Percentiles rank a stretch among this genome's conserved stretches.
These are phyloP conservation scores for Colletotrichum sp. DNA, from an alignment of 2,329 filamentous ascomycete species.

Conservation along the genomic window DNA sequence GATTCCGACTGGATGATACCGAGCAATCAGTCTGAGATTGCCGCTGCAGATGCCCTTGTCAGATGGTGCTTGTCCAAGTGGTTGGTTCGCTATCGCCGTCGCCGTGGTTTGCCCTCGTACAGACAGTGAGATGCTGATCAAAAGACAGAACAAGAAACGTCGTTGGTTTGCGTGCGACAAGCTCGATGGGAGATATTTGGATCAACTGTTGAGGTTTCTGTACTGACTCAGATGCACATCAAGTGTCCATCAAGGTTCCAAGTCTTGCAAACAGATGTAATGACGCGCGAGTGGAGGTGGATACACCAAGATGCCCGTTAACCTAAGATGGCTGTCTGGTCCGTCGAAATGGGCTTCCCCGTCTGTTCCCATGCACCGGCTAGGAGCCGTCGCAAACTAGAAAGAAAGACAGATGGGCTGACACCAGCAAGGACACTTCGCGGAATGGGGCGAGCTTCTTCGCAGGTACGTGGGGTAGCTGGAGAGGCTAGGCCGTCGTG, in stretches of 20 bases:
- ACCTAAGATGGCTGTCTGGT: not conserved
- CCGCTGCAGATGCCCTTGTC: not conserved
- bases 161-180: not conserved
- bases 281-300: not conserved
- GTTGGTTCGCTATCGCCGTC: not conserved
- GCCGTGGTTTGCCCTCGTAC: not conserved
- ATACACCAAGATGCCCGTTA: not conserved
- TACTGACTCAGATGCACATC: constrained; percentile 7
- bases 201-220: not conserved
- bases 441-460: not conserved
- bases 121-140: not conserved
- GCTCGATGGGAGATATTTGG: constrained; percentile 4
- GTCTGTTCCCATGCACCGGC: not conserved
- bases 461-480: not conserved
- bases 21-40: not conserved
- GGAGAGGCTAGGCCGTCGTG: not conserved
- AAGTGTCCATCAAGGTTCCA: constrained; percentile 14
- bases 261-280: constrained; percentile 1
- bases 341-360: not conserved
- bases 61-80: not conserved
- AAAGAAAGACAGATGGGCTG: not conserved
- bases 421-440: not conserved
- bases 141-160: not conserved
- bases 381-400: not conserved
- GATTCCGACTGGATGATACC: not conserved